Conservation (phyloP, 2,329 filamentous ascomycete species). For the Cercospora nicotianae region DNA sequence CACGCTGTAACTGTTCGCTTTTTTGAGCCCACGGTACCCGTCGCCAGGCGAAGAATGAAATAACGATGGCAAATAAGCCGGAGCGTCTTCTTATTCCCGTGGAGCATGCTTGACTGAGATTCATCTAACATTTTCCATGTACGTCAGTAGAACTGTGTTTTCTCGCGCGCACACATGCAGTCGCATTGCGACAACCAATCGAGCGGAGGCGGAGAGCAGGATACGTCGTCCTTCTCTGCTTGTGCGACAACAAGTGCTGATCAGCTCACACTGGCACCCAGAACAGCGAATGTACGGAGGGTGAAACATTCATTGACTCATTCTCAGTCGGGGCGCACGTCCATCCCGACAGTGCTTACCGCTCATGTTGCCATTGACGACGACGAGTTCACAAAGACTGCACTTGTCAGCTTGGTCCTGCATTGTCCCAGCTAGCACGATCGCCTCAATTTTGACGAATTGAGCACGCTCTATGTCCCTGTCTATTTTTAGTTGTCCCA, state of each 20-base stretch:
- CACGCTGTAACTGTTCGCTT: slow-evolving; percentile 38
- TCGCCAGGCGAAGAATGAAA: slow-evolving; percentile 64
- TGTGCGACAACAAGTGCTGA: not conserved
- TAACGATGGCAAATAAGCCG: slow-evolving; percentile 95
- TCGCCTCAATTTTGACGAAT: not conserved
- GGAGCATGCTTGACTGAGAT: slow-evolving; percentile 72
- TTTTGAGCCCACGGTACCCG: slow-evolving; percentile 35
- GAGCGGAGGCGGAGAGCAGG: not conserved
- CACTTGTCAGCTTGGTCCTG: not conserved
- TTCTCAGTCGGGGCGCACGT: not conserved
- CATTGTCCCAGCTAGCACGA: not conserved
- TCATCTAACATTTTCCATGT: slow-evolving; percentile 13
- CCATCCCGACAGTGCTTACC: not conserved
- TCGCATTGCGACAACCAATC: not conserved
- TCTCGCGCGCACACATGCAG: not conserved
- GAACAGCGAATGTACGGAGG: not conserved
- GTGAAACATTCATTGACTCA: not conserved
- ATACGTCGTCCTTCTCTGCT: not conserved
- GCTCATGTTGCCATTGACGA: not conserved
- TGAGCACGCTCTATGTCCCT: not conserved
- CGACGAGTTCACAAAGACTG: not conserved
- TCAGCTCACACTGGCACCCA: not conserved
- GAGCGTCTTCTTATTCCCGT: slow-evolving; percentile 91
- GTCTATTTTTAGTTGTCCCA: not conserved
- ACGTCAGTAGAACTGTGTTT: not conserved